Conservation (phyloP, 2,329 filamentous ascomycete species). For the Paecilomyces variotii region DNA sequence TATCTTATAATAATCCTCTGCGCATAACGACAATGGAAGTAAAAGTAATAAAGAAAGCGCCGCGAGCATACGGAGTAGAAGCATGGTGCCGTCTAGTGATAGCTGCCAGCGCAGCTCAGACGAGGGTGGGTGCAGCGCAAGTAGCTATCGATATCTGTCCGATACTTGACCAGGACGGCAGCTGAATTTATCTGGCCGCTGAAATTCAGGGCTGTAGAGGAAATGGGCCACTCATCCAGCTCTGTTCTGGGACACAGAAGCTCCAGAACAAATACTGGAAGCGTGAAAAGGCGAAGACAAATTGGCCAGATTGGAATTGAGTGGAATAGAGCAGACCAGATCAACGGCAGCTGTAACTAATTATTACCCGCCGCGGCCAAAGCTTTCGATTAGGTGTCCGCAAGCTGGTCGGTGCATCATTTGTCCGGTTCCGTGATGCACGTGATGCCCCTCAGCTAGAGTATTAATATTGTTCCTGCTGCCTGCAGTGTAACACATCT, state of each 20-base stretch:
- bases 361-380: neutral
- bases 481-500: too few relatives aligned
- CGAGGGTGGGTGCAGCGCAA: neutral
- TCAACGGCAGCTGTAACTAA: neutral
- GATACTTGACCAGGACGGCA: neutral
- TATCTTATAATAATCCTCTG: constrained; percentile 53
- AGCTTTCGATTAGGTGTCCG: constrained; percentile 17
- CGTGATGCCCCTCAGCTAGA: neutral
- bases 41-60: constrained; percentile 26
- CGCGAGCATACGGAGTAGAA: constrained; percentile 23
- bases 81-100: constrained; percentile 20
- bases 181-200: neutral
- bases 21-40: constrained; percentile 31
- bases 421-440: neutral
- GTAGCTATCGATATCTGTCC: neutral
- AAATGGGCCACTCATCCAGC: neutral
- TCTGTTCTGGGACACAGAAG: neutral
- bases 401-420: constrained; percentile 4
- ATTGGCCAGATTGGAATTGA: neutral
- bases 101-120: constrained; percentile 12
- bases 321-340: neutral
- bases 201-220: neutral
- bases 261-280: neutral
- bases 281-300: neutral
- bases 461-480: too few relatives aligned